A percentile compares a stretch with the other conserved stretches of the same genome.
Conservation (phyloP, 164 flowering plant genomes). For the Vitis rotundifolia region DNA sequence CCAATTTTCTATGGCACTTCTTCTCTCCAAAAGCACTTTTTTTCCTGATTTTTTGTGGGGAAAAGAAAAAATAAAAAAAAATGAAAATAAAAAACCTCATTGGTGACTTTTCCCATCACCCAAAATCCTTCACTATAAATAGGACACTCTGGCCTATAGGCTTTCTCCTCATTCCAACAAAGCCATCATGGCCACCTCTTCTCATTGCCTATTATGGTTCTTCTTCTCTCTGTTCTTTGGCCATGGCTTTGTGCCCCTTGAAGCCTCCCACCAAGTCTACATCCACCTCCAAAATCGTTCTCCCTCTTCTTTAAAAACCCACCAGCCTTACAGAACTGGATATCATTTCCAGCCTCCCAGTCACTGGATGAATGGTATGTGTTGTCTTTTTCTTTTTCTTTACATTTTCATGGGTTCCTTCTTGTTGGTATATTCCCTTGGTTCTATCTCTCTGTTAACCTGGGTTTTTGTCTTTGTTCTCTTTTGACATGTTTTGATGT, state of each 20-base stretch:
- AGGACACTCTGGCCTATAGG: background rate
- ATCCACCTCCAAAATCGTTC: conserved; percentile 5
- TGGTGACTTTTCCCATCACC: too few relatives aligned
- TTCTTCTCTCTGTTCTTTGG: conserved; percentile 6
- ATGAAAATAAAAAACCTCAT: too few relatives aligned
- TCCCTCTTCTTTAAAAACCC: background rate
- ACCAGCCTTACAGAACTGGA: conserved; percentile 45
- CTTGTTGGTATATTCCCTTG: background rate
- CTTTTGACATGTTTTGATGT: background rate
- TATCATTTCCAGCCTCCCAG: conserved; percentile 57
- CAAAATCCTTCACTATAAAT: background rate
- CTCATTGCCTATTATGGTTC: background rate
- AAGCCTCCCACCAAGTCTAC: conserved; percentile 30
- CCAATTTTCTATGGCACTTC: too few relatives aligned
- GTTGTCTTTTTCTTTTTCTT: background rate
- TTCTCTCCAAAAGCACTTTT: too few relatives aligned
- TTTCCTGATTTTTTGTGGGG: too few relatives aligned
- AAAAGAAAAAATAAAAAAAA: too few relatives aligned
- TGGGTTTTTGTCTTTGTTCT: conserved; percentile 5
- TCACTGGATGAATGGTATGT: conserved; percentile 61
- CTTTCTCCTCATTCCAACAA: background rate
- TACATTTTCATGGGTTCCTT: background rate
- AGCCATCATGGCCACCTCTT: background rate
- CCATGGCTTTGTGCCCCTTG: conserved; percentile 19
- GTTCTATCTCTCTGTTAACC: background rate